Conservation (phyloP, 345 rosid genomes). For the Laguncularia racemosa region DNA sequence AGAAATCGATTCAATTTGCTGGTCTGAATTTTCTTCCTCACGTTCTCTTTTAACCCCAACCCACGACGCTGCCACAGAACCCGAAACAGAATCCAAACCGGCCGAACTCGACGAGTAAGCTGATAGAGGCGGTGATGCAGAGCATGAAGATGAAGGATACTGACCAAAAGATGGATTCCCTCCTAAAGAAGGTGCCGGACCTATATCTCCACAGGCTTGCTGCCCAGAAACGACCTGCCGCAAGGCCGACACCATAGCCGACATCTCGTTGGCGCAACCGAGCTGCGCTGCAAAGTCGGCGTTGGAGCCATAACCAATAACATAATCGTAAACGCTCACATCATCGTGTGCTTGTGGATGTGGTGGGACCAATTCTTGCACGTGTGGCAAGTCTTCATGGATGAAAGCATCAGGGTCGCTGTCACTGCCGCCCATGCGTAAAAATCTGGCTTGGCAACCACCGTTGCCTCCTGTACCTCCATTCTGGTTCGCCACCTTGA, state of each 20-base stretch:
- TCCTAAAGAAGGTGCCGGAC: not conserved
- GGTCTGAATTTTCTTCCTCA: constrained; percentile 2
- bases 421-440: constrained; percentile 6
- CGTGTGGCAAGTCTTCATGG: not conserved
- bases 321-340: too few relatives aligned
- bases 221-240: constrained; percentile 11
- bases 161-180: too few relatives aligned
- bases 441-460: not conserved
- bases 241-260: constrained; percentile 14
- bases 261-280: constrained; percentile 7
- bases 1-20: not conserved
- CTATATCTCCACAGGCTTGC: not conserved
- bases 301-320: not conserved
- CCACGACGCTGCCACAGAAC: not conserved
- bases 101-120: not conserved
- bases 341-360: constrained; percentile 2
- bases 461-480: constrained; percentile 7
- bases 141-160: too few relatives aligned
- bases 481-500: constrained; percentile 33
- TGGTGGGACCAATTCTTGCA: constrained; percentile 1
- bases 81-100: not conserved
- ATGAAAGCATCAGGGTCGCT: constrained; percentile 2
- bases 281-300: not conserved
- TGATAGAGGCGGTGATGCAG: too few relatives aligned
- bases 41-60: not conserved